Base-by-base conservation (phyloP, 2,329 filamentous ascomycete genomes). In the Whalleya microplaca region DNA sequence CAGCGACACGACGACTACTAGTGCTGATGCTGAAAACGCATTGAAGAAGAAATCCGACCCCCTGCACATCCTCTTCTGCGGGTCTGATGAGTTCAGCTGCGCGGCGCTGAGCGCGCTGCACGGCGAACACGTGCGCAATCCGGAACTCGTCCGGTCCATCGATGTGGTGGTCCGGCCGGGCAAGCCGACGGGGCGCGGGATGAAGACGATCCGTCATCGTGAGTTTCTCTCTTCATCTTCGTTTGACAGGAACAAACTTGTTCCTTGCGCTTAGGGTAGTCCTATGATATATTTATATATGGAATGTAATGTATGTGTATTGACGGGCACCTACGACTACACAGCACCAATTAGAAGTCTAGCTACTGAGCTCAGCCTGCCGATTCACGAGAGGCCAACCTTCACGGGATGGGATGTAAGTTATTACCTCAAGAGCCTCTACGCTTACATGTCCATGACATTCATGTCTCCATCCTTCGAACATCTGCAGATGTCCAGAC, bases 71-170 rank as follows among this genome's bases (percentile, higher is more conserved):
- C 82, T 99, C 3, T 99, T 97, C 75, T 98, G 93, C 75, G 95
- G 95, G 61, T 95, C 94, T 2, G 95, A 99, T 73, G 81, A 87
- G 2, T 96, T 98, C 74, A 97, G 94, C 76, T 89, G 89, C 67
- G 83, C 83, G 50, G 91, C 92, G 1, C 78, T 99, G 48, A 77
- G 77, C 56, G 89, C 90, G 5, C 76, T 99, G 32, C 73, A 88
- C 65, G 68, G 76, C 4, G 88, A 91, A 69, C 81, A 86, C 50
- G 58, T 72, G 21, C 69, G 67, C 51, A 80, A 80, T 53, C 80
- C 76, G 6, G 74, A 75, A 18, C 76, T 85, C 10, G 86, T 96
- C 52, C 79, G 81, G 55, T 92, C 90, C 4, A 88, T 99, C 62
- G 89, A 96, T 72, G 93, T 99, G 2, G 85, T 96, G 48, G 90